Conservation (phyloP, 2,329 filamentous ascomycete genomes). For the Aspergillus pseudotamarii region DNA sequence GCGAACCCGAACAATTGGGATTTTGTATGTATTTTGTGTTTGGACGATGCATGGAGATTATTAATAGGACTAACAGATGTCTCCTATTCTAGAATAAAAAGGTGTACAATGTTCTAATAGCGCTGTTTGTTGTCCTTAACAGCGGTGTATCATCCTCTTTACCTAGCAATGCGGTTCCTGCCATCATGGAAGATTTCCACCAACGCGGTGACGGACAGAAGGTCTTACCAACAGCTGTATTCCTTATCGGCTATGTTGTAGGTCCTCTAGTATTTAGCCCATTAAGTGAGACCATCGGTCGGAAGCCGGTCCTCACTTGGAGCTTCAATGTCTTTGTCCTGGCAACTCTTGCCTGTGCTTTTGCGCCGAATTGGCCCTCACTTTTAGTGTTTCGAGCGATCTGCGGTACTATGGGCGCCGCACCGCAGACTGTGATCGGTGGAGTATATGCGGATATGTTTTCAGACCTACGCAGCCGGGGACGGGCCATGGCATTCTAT, state of each 20-base stretch:
- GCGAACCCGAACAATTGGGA: constrained; percentile 32
- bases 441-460: constrained; percentile 53
- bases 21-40: constrained; percentile 23
- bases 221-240: constrained; percentile 39
- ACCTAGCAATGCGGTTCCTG: constrained; percentile 42
- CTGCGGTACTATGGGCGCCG: constrained; percentile 43
- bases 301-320: constrained; percentile 48
- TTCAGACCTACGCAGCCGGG: constrained; percentile 39
- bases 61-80: neutral
- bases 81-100: constrained; percentile 23
- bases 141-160: constrained; percentile 42
- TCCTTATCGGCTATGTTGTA: constrained; percentile 42
- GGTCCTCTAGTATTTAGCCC: constrained; percentile 48
- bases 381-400: constrained; percentile 48
- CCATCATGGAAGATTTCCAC: constrained; percentile 38
- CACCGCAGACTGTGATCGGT: constrained; percentile 47
- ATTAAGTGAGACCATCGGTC: constrained; percentile 46
- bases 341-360: constrained; percentile 46
- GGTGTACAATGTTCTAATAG: constrained; percentile 30
- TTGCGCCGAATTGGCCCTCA: constrained; percentile 45
- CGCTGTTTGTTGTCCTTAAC: constrained; percentile 37
- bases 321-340: constrained; percentile 51
- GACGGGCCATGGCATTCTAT: constrained; percentile 44
- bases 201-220: constrained; percentile 32
- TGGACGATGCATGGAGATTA: neutral